Conservation (phyloP, 140 eudicot species). For the Oenanthe javanica region DNA sequence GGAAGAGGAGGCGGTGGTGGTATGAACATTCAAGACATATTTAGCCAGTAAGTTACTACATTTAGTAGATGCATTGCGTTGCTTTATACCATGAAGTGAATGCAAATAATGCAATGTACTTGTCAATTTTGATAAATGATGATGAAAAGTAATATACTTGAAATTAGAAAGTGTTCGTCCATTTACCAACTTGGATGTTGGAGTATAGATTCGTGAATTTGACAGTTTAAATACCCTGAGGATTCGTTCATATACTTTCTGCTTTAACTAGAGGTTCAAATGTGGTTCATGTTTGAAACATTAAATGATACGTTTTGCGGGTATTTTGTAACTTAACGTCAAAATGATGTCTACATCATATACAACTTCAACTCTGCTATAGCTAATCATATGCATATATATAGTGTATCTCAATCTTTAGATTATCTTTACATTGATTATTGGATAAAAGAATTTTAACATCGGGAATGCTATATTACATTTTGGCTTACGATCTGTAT, state of each 20-base stretch:
- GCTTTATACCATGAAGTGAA: too few species aligned
- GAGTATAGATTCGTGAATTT: background rate
- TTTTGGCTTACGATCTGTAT: background rate
- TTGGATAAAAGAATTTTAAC: background rate
- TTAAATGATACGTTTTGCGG: background rate
- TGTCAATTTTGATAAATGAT: background rate
- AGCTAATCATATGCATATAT: background rate
- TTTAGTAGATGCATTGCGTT: background rate
- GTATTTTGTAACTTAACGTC: background rate
- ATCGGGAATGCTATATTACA: background rate
- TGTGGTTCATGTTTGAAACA: background rate
- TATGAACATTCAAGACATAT: slow-evolving; percentile 90
- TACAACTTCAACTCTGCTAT: background rate
- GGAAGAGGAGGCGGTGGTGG: slow-evolving; percentile 98
- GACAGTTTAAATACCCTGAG: background rate
- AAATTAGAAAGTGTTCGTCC: background rate
- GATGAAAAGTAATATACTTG: background rate
- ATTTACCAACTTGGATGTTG: background rate
- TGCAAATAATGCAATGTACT: background rate
- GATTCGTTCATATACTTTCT: background rate
- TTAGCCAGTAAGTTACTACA: slow-evolving; percentile 61
- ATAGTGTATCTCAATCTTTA: background rate
- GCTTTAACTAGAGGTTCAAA: background rate
- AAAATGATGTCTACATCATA: background rate
- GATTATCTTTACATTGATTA: background rate